These are phyloP conservation scores for Liriodendron chinense DNA, from an alignment of 164 flowering plant genomes.

Conservation along the genomic window DNA sequence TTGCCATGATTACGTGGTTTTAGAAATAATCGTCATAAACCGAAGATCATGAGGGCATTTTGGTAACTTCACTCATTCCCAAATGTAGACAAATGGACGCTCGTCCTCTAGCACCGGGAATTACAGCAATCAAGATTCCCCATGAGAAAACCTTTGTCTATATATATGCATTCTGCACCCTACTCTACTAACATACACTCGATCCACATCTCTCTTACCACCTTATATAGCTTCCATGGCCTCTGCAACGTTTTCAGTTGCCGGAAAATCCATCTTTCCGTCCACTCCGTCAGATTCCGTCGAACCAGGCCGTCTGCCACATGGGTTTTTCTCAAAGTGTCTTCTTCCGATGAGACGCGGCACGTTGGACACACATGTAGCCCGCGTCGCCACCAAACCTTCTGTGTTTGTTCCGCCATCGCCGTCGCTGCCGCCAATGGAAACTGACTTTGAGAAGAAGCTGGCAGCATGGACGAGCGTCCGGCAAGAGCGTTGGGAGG, in stretches of 20 bases:
- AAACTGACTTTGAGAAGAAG: background rate
- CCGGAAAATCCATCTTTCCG: conserved; percentile 10
- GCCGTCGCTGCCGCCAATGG: conserved; percentile 6
- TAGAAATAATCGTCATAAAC: too few species aligned
- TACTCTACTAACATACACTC: background rate
- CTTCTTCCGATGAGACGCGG: background rate
- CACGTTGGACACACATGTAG: conserved; percentile 13
- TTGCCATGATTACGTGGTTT: too few species aligned
- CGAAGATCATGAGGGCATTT: background rate
- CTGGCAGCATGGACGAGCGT: conserved; percentile 88
- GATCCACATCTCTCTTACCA: background rate
- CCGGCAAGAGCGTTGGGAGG: conserved; percentile 81
- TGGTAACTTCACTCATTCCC: background rate
- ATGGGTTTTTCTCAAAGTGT: conserved; percentile 6
- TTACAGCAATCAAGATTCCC: conserved; percentile 46
- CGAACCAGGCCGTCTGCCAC: background rate
- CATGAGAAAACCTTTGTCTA: conserved; percentile 1
- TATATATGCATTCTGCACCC: conserved; percentile 6
- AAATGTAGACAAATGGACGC: background rate
- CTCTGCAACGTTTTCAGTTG: conserved; percentile 28
- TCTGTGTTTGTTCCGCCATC: conserved; percentile 24
- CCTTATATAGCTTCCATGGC: conserved; percentile 41
- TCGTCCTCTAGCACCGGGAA: conserved; percentile 45
- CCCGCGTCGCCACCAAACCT: conserved; percentile 39
- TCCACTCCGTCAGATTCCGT: conserved; percentile 11